phyloP scores from a whole-genome alignment of 306 rosid species.

The Vigna nakashimae region DNA sequence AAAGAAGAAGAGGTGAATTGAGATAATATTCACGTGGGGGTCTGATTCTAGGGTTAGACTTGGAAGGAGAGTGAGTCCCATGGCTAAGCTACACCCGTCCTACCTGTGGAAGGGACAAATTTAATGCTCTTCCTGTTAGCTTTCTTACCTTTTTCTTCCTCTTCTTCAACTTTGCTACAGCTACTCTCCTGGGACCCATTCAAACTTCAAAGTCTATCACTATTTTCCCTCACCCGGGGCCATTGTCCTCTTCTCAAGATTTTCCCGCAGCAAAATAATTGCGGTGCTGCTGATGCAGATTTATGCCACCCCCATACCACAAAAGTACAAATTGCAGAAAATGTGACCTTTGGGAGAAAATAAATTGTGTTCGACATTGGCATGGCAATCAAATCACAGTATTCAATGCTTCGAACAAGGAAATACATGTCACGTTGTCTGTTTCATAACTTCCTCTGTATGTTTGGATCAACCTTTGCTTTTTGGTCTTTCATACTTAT shows the following conservation, averaged over 20 bases:
- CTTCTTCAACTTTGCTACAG: constrained; percentile 14
- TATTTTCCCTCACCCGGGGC: neutral
- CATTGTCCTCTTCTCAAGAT: constrained; percentile 22
- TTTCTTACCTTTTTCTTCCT: neutral
- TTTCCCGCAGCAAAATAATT: constrained; percentile 28
- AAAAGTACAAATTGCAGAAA: constrained; percentile 15
- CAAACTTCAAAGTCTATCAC: neutral
- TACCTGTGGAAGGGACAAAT: constrained; percentile 64
- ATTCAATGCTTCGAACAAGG: neutral
- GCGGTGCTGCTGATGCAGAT: constrained; percentile 13
- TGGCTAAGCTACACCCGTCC: constrained; percentile 45
- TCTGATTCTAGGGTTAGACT: constrained; percentile 45
- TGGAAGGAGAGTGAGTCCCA: constrained; percentile 17
- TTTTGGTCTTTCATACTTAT: too few species aligned
- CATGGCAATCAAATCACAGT: constrained; percentile 7
- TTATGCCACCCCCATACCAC: constrained; percentile 22
- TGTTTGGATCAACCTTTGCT: neutral
- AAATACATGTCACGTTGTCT: neutral
- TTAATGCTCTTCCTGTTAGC: constrained; percentile 53
- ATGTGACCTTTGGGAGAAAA: neutral
- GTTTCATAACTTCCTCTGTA: neutral
- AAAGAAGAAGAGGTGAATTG: constrained; percentile 15
- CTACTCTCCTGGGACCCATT: constrained; percentile 31
- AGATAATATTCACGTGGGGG: constrained; percentile 53
- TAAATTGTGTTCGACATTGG: neutral